Evolutionary conservation across 148 eudicot species (phyloP).

Genomic region (Simmondsia chinensis): DNA sequence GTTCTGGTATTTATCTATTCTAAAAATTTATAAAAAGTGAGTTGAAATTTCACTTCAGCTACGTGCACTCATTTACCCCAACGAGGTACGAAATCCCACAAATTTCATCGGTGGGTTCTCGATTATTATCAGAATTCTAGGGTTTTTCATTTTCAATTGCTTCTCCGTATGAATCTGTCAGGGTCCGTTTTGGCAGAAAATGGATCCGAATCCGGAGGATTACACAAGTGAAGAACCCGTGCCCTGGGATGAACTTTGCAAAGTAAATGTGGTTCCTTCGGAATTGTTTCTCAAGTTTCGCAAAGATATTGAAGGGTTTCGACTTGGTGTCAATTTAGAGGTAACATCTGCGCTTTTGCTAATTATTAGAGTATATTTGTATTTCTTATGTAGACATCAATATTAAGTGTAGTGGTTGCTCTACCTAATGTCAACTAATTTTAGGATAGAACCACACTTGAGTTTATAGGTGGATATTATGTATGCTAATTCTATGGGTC

Average conservation of each 20-base stretch:
- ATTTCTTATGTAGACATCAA: background rate
- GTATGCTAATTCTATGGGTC: too few relatives aligned
- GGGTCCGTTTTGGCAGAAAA: conserved; percentile 9
- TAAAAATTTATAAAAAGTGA: too few relatives aligned
- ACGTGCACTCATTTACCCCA: too few relatives aligned
- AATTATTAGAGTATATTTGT: background rate
- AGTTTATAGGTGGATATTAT: too few relatives aligned
- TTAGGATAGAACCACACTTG: too few relatives aligned
- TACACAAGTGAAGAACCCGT: conserved; percentile 34
- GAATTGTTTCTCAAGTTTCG: conserved; percentile 78
- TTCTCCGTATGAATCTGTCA: too few relatives aligned
- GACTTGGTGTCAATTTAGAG: conserved; percentile 81
- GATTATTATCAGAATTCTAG: background rate
- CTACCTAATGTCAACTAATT: too few relatives aligned
- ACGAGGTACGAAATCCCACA: too few relatives aligned
- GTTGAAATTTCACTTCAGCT: too few relatives aligned
- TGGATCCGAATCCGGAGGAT: conserved; percentile 37
- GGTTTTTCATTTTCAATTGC: background rate
- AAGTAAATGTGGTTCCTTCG: conserved; percentile 60
- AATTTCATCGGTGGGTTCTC: background rate
- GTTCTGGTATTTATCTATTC: too few relatives aligned
- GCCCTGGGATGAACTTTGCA: conserved; percentile 83
- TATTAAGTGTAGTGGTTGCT: background rate
- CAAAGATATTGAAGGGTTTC: conserved; percentile 50
- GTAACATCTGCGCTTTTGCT: conserved; percentile 13